Evolutionary conservation across 441 rosid genomes (phyloP), one percentile per base, ranked within the genome.

Genomic region (Jatropha podagrica): DNA sequence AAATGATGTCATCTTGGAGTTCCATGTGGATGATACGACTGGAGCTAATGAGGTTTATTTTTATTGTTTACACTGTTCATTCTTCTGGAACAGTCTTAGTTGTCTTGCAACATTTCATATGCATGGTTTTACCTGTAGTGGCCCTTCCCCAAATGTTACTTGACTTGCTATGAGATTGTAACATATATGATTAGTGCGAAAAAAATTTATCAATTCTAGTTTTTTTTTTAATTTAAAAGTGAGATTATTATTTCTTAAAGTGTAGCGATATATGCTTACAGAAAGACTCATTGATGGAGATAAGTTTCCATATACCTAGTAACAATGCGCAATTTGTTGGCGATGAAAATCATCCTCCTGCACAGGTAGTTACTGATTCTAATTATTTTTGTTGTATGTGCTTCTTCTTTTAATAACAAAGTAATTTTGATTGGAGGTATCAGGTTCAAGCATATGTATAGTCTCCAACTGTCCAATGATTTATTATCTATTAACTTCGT

Each of bases 251-350:
- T 42, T 42, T 42, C 46, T 42, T 62, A 49, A 37, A 68, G 56
- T 51, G 0, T 56, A 5, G 41, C 64, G 7, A 18, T 75, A 41
- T 44, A 48, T 46, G 63, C 67, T 71, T 80, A 41, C 91, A 95
- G 97, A 96, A 96, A 86, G 99, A 96, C 81, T 92, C 97, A 12
- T 38, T 96, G 88, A 96, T 92, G 99, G 98, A 96, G 87, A 88
- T 93, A 75, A 90, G 95, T 86, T 96, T 96, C 81, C 98, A 96
- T 67, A 77, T 96, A 69, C 99, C 99, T 66, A 91, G 85, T 81
- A 82, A 91, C 81, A 96, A 91, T 83, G 89, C 97, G 27, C 97
- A 93, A 80, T 93, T 88, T 72, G 88, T 92, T 82, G 98, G 99
- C 77, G 98, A 93, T 82, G 98, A 96, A 88, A 90, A 82, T 79